A percentile compares a stretch with the other conserved stretches of the same genome.
These are phyloP conservation scores for Alternaria arborescens DNA, from an alignment of 2,329 filamentous ascomycete species.

Conservation along the genomic window DNA sequence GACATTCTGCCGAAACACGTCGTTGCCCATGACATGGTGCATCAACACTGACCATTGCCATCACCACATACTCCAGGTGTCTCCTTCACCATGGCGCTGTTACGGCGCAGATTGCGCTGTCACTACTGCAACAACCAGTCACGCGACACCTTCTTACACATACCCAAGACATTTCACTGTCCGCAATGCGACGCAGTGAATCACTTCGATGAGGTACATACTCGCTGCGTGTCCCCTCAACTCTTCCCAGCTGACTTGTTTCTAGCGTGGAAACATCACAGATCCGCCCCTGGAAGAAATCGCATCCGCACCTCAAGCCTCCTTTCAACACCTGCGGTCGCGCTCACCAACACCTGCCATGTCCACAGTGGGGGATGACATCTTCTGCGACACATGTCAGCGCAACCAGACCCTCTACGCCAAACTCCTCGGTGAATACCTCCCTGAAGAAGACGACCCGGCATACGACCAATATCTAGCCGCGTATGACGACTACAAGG, in stretches of 20 bases:
- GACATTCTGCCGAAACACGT: slow-evolving; percentile 27
- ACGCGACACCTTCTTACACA: slow-evolving; percentile 30
- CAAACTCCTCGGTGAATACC: slow-evolving; percentile 79
- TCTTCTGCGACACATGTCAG: slow-evolving; percentile 80
- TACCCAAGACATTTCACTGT: slow-evolving; percentile 43
- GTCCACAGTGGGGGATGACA: slow-evolving; percentile 42
- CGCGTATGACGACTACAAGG: slow-evolving; percentile 74
- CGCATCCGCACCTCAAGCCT: slow-evolving; percentile 28
- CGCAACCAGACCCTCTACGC: slow-evolving; percentile 89
- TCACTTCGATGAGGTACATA: slow-evolving; percentile 80
- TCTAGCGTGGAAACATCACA: slow-evolving; percentile 83
- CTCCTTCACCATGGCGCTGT: slow-evolving; percentile 38
- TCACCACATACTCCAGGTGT: slow-evolving; percentile 4
- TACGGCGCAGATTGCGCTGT: slow-evolving; percentile 48
- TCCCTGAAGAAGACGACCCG: slow-evolving; percentile 71
- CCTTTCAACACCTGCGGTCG: slow-evolving; percentile 34
- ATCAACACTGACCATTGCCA: slow-evolving; percentile 3
- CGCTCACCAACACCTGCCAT: slow-evolving; percentile 40
- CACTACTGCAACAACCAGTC: slow-evolving; percentile 45
- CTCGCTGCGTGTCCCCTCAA: slow-evolving; percentile 1
- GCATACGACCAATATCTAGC: slow-evolving; percentile 74
- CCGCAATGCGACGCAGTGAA: slow-evolving; percentile 84
- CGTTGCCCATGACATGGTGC: slow-evolving; percentile 20
- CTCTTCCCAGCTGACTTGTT: slow-evolving; percentile 26
- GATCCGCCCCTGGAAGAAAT: slow-evolving; percentile 74